Conservation (phyloP, 345 rosid genomes). For the Syzygium grande region DNA sequence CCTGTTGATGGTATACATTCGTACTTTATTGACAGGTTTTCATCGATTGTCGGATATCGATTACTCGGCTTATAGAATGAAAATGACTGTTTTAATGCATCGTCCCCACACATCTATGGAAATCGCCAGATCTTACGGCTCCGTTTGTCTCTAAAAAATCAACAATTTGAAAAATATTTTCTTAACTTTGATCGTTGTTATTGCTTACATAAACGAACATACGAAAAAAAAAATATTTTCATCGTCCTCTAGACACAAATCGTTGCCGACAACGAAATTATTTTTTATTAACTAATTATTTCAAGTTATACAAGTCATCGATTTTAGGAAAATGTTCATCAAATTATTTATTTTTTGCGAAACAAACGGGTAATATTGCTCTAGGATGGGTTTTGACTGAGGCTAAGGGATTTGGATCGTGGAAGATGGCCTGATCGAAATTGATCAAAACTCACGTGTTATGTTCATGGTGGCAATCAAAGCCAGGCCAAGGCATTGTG, state of each 20-base stretch:
- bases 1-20: not conserved
- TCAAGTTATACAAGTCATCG: not conserved
- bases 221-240: not conserved
- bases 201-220: not conserved
- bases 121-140: not conserved
- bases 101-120: not conserved
- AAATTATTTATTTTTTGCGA: not conserved
- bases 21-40: not conserved
- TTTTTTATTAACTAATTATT: not conserved
- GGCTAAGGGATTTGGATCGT: not conserved
- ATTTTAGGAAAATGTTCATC: not conserved
- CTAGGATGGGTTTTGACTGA: not conserved
- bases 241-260: not conserved
- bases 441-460: not conserved
- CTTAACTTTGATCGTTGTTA: not conserved
- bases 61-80: not conserved
- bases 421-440: not conserved
- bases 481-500: not conserved
- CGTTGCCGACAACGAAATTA: too few relatives aligned
- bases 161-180: too few relatives aligned
- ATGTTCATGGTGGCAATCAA: not conserved
- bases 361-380: not conserved
- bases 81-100: not conserved
- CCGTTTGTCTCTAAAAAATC: too few relatives aligned
- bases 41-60: not conserved